Evolutionary conservation across 1,284 basidiomycete genomes (phyloP), one percentile per base, ranked within the genome.

Genomic region (Jaminaea rosea): DNA sequence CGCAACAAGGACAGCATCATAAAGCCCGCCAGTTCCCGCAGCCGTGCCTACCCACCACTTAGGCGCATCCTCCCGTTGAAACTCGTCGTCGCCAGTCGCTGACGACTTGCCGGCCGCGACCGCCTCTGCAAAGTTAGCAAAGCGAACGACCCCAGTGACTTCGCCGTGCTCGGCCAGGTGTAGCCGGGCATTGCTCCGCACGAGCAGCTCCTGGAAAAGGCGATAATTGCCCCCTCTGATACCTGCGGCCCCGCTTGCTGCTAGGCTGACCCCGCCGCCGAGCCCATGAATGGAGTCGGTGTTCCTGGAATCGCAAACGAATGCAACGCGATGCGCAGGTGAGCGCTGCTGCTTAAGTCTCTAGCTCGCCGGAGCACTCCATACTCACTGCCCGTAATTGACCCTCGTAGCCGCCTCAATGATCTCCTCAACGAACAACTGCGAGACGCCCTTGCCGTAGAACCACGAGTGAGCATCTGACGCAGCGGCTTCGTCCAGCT

Each of bases 371-470:
- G n/a, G n/a, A n/a, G n/a, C n/a, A n/a, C n/a, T n/a, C n/a, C n/a
- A n/a, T n/a, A n/a, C n/a, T n/a, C n/a, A n/a, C 79, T 73, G 70
- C 1, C 67, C 88, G 67, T 92, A 92, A 74, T 96, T 97, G 42
- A 91, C 88, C 17, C 90, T 80, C 7, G 88, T 88, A 3, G 84
- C 83, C 2, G 83, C 85, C 56, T 89, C 88, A 45, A 92, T 79
- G 47, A 94, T 76, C 75, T 98, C 93, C 37, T 79, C 78, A 5
- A 82, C 48, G 41, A 69, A 70, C 13, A 64, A 55, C 37, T 59
- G 53, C 0, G 60, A 59, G 1, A 72, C 61, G 9, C 66, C 41
- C 2, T 60, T 50, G 3, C 52, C 50, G 44, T 53, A 54, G 52
- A 62, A 63, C 48, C 63, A 64, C 21, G 56, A 48, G 81, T 77